phyloP scores from a whole-genome alignment of 108 stramenopile species.

The Cyclotella baltica region DNA sequence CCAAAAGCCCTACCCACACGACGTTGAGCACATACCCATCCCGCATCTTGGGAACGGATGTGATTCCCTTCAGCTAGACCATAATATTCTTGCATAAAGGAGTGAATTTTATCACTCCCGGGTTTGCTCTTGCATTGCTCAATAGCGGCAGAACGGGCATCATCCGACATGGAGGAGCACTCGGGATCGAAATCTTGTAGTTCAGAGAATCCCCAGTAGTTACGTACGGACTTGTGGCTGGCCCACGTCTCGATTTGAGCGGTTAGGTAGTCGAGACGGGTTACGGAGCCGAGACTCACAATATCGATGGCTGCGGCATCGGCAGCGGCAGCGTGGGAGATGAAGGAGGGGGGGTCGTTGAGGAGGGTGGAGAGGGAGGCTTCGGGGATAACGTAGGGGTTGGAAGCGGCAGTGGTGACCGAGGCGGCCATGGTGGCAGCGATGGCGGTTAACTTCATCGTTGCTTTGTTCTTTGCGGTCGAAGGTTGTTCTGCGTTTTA shows the following conservation, averaged over 20 bases:
- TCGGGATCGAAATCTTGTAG: conserved; percentile 18
- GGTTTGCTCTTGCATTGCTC: not conserved
- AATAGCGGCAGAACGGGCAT: not conserved
- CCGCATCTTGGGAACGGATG: conserved; percentile 17
- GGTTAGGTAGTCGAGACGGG: conserved; percentile 26
- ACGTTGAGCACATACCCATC: conserved; percentile 50
- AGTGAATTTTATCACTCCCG: not conserved
- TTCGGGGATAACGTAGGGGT: not conserved
- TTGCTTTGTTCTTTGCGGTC: no score
- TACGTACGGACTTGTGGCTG: conserved; percentile 13
- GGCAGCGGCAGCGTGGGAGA: not conserved
- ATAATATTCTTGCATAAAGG: conserved; percentile 3
- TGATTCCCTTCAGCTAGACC: conserved; percentile 1
- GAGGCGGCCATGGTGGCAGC: not conserved
- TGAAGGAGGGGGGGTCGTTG: conserved; percentile 7
- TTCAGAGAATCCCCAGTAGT: conserved; percentile 34
- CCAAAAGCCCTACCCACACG: conserved; percentile 27
- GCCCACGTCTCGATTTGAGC: conserved; percentile 45
- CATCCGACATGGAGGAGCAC: conserved; percentile 12
- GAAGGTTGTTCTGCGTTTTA: no score
- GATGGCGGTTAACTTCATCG: no score
- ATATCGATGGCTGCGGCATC: conserved; percentile 2
- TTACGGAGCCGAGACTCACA: conserved; percentile 30
- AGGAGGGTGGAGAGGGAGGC: not conserved
- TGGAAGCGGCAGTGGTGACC: not conserved